phyloP scores from a whole-genome alignment of 176 grass and related monocot species.

The Zoysia pacifica region DNA sequence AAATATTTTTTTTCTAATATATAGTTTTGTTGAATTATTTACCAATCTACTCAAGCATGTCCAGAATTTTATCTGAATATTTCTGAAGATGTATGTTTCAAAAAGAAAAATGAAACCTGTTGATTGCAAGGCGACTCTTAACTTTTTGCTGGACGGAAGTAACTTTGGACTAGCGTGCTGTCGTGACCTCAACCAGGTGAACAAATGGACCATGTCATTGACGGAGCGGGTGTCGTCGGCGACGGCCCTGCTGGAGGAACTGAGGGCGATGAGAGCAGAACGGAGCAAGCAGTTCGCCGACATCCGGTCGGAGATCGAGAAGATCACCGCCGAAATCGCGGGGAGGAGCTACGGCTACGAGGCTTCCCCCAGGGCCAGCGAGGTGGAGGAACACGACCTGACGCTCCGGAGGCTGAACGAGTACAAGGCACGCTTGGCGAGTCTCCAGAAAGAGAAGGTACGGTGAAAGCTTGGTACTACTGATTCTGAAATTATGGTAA shows the following conservation, averaged over 20 bases:
- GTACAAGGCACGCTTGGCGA: constrained; percentile 34
- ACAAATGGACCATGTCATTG: constrained; percentile 56
- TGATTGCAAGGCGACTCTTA: neutral
- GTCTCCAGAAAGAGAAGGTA: constrained; percentile 71
- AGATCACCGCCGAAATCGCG: constrained; percentile 48
- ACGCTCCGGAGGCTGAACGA: constrained; percentile 54
- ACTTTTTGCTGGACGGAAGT: neutral
- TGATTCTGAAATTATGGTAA: neutral
- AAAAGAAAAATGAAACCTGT: neutral
- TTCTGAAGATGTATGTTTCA: neutral
- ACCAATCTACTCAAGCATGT: neutral
- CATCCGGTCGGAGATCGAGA: constrained; percentile 54
- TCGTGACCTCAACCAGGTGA: constrained; percentile 32
- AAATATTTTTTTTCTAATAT: neutral
- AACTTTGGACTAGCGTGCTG: neutral
- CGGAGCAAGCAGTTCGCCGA: constrained; percentile 51
- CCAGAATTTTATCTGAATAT: neutral
- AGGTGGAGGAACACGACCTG: constrained; percentile 47
- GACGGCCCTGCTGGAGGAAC: constrained; percentile 50
- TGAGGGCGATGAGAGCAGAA: constrained; percentile 49
- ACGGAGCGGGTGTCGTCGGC: constrained; percentile 48
- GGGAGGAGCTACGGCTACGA: constrained; percentile 36
- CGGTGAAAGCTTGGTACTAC: neutral
- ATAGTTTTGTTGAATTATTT: neutral
- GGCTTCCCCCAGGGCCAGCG: constrained; percentile 11